Evolutionary conservation across 179 eudicot genomes (phyloP), one percentile per base, ranked within the genome.

Genomic region (Gypsophila paniculata): DNA sequence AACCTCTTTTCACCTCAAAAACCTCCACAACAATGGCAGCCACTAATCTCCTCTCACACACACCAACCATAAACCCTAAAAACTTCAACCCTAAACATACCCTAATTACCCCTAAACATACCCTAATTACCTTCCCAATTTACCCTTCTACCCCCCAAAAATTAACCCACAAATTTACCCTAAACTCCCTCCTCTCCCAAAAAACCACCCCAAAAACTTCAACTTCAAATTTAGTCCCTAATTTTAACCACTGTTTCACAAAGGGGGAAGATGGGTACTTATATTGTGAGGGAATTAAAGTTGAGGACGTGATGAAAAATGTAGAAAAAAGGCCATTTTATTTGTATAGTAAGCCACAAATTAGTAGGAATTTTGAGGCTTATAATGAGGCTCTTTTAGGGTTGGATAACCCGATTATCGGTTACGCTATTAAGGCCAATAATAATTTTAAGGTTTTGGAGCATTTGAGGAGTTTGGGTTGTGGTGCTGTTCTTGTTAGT

Each of bases 401-500:
- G 21, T 80, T 91, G 89, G 82, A 73, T 52, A 88, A 90, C 6
- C 25, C 72, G 4, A 78, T 89, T 62, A 88, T 94, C 77, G 99
- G 99, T 17, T 94, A 91, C 74, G 99, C 97, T 1, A 89, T 91
- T 75, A 94, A 94, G 74, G 99, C 99, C 51, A 94, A 94, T 69
- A 94, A 94, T 72, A 94, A 94, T 84, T 81, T 85, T 36, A 86
- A 91, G 91, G 80, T 89, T 81, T 87, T 94, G 87, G 90, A 91
- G 86, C 96, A 91, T 87, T 86, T 91, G 85, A 89, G 96, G 81
- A 42, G 32, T 53, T 82, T 89, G 85, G 99, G 96, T 1, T 88
- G 91, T 85, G 99, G 97, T 71, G 96, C 97, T 80, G 97, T 94
- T 70, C 82, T 94, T 84, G 97, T 94, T 74, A 94, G 99, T 82